Evolutionary conservation across 2,329 filamentous ascomycete genomes (phyloP), one percentile per base, ranked within the genome.

Genomic region (Fusarium verrucosum): DNA sequence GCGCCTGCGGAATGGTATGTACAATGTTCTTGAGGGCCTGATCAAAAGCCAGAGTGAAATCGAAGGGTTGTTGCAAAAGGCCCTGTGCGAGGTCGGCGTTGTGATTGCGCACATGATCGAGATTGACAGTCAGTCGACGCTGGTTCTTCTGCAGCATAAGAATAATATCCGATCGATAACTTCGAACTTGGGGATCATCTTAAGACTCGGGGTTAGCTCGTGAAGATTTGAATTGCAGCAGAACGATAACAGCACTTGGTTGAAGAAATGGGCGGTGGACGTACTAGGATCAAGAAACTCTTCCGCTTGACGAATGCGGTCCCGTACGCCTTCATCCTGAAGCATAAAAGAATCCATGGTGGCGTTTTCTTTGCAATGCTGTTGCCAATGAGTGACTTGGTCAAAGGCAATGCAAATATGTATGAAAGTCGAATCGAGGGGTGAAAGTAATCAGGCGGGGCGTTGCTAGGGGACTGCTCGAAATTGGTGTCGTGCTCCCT

Each of bases 231-330:
- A 50, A 25, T 37, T 40, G 20, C 28, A 38, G 10, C 35, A 35
- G 10, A 47, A 28, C n/a, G 30, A 53, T 10, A 17, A 52, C 17
- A 32, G 10, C n/a, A 30, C 33, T 36, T 47, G 17, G 16, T 50
- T 17, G 23, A 14, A n/a, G n/a, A 17, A 26, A 37, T 28, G 17
- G 46, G 57, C 26, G 38, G 32, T 42, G 45, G 42, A 42, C 89
- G 73, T 85, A 97, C 93, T 89, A 61, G 94, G 94, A 82, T 97
- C 94, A 38, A 98, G 87, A 74, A 98, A 97, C 77, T 97, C 94
- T 72, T 90, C 86, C n/a, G 92, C 93, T 66, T 90, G 87, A 72
- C 92, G 90, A 76, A 97, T 87, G 72, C 93, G 92, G 80, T 96
- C 89, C 71, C 88, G 86, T 71, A 90, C 88, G 68, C 90, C 92